Base-by-base conservation (phyloP, 1,284 basidiomycete genomes). In the Melampsora americana region DNA sequence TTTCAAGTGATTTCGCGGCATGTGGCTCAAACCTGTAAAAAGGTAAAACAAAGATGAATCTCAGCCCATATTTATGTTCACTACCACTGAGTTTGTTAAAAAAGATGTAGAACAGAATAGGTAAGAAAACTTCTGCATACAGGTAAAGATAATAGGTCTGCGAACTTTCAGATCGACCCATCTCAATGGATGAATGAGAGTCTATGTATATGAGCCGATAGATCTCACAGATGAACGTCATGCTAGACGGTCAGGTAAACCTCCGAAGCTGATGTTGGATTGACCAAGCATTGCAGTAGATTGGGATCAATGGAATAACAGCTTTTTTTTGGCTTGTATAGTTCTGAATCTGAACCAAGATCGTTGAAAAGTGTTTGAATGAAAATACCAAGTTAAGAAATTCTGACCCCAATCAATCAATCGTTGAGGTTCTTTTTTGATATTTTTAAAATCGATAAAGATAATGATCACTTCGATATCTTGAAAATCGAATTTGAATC, bases 121-220 rank as follows among this genome's bases (percentile, higher is more conserved):
- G 9, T 6, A n/a, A 56, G 53, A 56, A 56, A 56, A 4, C 18
- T 56, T 12, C n/a, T 1, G 20, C 53, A 18, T 56, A 56, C 53
- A 56, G 53, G 6, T 4, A 56, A 56, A 26, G 20, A n/a, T 23
- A 14, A n/a, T 5, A n/a, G 26, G 5, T 18, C 53, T 7, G 1
- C 53, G 18, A 56, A 56, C 53, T 56, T n/a, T 56, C 53, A 56
- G 53, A 56, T 56, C 53, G 53, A 56, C 5, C 14, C 50, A 53
- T 53, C 23, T 23, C 11, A 5, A 42, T 9, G 1, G 1, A 9
- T 56, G 9, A 28, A 56, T 18, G n/a, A 56, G 53, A 18, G 50
- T 53, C 50, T 53, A 53, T 23, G n/a, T n/a, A n/a, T n/a, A 4
- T 53, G 50, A 2, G 23, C 23, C 50, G 50, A 53, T 53, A 5